Evolutionary conservation across 179 eudicot species (phyloP).

Genomic region (Heliamphora pulchella): DNA sequence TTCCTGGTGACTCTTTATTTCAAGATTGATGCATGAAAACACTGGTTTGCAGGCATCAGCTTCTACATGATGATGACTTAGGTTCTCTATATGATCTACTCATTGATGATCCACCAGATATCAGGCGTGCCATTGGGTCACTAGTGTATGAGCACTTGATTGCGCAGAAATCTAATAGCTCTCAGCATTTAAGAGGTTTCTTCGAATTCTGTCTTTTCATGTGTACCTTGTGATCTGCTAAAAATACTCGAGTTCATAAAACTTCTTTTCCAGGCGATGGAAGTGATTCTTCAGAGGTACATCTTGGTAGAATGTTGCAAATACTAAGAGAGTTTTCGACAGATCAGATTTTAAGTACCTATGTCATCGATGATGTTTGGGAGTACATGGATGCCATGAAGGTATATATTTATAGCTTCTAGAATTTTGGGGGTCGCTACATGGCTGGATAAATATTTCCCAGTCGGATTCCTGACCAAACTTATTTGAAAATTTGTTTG

Average conservation of each 20-base stretch:
- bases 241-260: not conserved
- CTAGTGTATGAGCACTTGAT: slow-evolving; percentile 95
- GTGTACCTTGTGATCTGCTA: not conserved
- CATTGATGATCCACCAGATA: slow-evolving; percentile 92
- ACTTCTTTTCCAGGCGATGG: slow-evolving; percentile 38
- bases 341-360: slow-evolving; percentile 73
- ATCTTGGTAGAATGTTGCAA: slow-evolving; percentile 79
- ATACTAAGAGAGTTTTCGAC: slow-evolving; percentile 82
- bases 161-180: slow-evolving; percentile 69
- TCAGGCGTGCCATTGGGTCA: slow-evolving; percentile 92
- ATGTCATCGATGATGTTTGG: slow-evolving; percentile 98
- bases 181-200: slow-evolving; percentile 59
- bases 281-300: slow-evolving; percentile 58
- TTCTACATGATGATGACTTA: slow-evolving; percentile 78
- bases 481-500: not conserved
- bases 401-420: slow-evolving; percentile 34
- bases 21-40: not conserved
- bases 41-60: slow-evolving; percentile 67
- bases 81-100: slow-evolving; percentile 88
- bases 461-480: not conserved
- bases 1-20: not conserved
- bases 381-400: slow-evolving; percentile 97
- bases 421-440: slow-evolving; percentile 3
- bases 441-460: not conserved
- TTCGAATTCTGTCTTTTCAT: not conserved